Conservation (phyloP, 2,329 filamentous ascomycete genomes). For the Scortechinia acanthostroma region DNA sequence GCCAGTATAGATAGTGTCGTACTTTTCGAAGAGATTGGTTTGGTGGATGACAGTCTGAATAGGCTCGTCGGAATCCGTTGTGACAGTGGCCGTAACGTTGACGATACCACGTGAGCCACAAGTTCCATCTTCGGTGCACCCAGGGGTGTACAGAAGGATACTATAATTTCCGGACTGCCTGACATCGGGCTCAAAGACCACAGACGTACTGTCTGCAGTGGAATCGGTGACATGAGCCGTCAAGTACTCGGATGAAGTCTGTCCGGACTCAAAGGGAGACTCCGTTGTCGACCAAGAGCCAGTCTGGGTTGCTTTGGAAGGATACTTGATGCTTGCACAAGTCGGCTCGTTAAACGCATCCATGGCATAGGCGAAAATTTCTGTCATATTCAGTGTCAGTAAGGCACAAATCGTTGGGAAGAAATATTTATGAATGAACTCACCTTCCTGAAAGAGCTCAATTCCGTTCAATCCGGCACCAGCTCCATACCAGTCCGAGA, state of each 20-base stretch:
- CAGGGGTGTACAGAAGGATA: constrained; percentile 85
- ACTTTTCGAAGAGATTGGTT: constrained; percentile 94
- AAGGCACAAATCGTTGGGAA: no score
- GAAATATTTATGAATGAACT: no score
- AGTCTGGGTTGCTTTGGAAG: constrained; percentile 42
- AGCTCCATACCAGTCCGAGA: constrained; percentile 60
- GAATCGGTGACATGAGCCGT: constrained; percentile 35
- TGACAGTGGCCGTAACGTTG: constrained; percentile 71
- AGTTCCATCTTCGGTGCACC: constrained; percentile 73
- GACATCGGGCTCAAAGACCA: constrained; percentile 79
- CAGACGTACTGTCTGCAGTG: constrained; percentile 37
- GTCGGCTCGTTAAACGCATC: constrained; percentile 62
- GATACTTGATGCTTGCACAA: constrained; percentile 44
- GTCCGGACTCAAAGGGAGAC: no score
- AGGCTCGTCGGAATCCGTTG: constrained; percentile 34
- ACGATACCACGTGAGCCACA: constrained; percentile 74
- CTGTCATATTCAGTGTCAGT: no score
- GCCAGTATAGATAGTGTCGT: constrained; percentile 84
- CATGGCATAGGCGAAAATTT: constrained; percentile 59
- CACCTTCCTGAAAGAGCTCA: constrained; percentile 61
- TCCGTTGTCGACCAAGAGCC: constrained; percentile 55
- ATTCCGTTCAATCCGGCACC: constrained; percentile 65
- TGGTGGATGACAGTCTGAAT: constrained; percentile 67
- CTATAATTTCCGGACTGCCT: constrained; percentile 86
- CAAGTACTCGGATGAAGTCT: constrained; percentile 59